Evolutionary conservation across 1,284 basidiomycete species (phyloP), one percentile per base, ranked within the genome.

Genomic region (Trichosporon sp.): DNA sequence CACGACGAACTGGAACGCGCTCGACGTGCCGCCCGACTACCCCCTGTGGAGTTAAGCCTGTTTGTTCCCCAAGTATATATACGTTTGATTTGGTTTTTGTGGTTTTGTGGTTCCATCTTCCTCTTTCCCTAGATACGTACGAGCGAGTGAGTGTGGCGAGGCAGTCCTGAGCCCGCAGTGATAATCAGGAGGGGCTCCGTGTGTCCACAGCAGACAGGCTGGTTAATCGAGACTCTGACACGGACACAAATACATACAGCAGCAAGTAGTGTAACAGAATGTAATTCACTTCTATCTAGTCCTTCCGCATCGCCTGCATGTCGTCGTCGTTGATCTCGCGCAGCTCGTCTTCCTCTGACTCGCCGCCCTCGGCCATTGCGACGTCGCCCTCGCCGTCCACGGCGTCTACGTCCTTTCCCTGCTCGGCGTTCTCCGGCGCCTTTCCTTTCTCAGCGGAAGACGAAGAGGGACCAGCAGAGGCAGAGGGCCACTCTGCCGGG

Each of bases 11-110:
- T 79, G 77, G 78, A 77, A 77, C 65, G 72, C 73, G 23, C 71
- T 79, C 64, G 80, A 81, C 21, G 73, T 80, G 7, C 80, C 80
- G 2, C 64, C 78, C 25, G 80, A 81, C 69, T 79, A 77, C 67
- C 75, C 76, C 8, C 62, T 81, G 47, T 81, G 79, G 79, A 78
- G 75, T 65, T 81, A 73, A 47, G 18, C 35, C 18, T 13, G 1
- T 56, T 27, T 56, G 3, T 53, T 47, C 21, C 21, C 38, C 35
- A 38, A 38, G 25, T 27, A 15, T 23, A 51, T 34, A 23, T 7
- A 11, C 47, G 47, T 51, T 38, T 38, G 62, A 23, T 63, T 35
- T 32, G 13, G 34, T 35, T 63, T 35, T 32, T 23, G 34, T 35
- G 34, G 62, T 25, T 63, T 27, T 35, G 21, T 11, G 62, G 32